Evolutionary conservation across 1,284 basidiomycete genomes (phyloP).

Genomic region (Chalciporus sp.): DNA sequence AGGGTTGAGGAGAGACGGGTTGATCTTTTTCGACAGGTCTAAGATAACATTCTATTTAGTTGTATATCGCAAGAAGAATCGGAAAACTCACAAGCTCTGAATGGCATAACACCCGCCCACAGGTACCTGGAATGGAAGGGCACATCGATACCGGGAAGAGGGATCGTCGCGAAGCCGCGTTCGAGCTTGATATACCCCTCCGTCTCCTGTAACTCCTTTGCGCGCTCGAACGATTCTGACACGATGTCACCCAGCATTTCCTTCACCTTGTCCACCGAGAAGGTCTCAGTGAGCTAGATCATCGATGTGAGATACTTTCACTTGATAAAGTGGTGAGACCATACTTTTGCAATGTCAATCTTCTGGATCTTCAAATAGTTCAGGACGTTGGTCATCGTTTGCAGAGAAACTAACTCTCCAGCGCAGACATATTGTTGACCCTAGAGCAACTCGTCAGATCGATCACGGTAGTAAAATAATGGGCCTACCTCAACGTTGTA

Average conservation of each 20-base stretch:
- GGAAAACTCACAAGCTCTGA: conserved; percentile 77
- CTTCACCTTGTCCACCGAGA: conserved; percentile 86
- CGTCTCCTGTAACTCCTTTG: conserved; percentile 77
- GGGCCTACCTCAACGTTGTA: conserved; percentile 89
- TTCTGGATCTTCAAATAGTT: conserved; percentile 98
- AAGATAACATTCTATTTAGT: conserved; percentile 22
- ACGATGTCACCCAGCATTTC: conserved; percentile 93
- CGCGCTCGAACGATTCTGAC: conserved; percentile 77
- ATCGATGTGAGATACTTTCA: conserved; percentile 4
- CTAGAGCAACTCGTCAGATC: conserved; percentile 38
- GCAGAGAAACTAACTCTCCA: conserved; percentile 91
- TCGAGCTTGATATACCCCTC: conserved; percentile 95
- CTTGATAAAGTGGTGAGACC: neutral
- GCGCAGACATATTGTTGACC: conserved; percentile 98
- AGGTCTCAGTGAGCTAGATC: conserved; percentile 79
- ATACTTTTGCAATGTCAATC: conserved; percentile 92
- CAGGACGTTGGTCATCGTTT: conserved; percentile 93
- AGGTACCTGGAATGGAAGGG: conserved; percentile 99
- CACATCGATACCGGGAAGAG: conserved; percentile 96
- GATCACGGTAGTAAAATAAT: neutral
- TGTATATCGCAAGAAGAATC: conserved; percentile 9
- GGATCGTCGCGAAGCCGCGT: conserved; percentile 95
- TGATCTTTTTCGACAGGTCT: conserved; percentile 99
- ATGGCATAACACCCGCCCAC: conserved; percentile 98
- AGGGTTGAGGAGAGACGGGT: conserved; percentile 86